Evolutionary conservation across 805 yeast species (phyloP).

Genomic region (Spathaspora hagerdaliae): DNA sequence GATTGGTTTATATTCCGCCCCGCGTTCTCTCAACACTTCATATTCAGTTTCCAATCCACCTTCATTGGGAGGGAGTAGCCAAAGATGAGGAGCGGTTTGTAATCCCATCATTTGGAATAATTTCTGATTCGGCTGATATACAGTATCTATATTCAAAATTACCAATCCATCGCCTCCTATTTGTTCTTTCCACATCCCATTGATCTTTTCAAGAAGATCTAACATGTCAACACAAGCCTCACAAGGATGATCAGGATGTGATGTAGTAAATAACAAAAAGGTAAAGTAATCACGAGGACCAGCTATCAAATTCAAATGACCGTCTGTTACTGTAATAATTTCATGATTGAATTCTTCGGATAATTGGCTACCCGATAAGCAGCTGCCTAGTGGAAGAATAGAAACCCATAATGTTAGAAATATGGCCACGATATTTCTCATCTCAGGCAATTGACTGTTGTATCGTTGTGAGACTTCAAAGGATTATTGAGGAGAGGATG

Average conservation of each 20-base stretch:
- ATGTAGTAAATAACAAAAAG: slow-evolving; percentile 51
- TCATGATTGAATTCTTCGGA: slow-evolving; percentile 15
- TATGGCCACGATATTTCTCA: no score
- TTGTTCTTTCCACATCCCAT: slow-evolving; percentile 43
- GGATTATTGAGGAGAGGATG: no score
- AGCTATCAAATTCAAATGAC: slow-evolving; percentile 36
- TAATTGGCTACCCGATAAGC: no score
- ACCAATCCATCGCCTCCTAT: slow-evolving; percentile 37
- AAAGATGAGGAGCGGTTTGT: slow-evolving; percentile 58
- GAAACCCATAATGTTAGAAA: no score
- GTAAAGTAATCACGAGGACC: slow-evolving; percentile 53
- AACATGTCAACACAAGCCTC: slow-evolving; percentile 43
- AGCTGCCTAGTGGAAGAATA: no score
- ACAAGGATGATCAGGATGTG: slow-evolving; percentile 42
- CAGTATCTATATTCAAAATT: slow-evolving; percentile 51
- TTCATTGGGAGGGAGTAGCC: slow-evolving; percentile 56
- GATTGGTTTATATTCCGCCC: slow-evolving; percentile 34
- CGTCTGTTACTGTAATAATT: slow-evolving; percentile 39
- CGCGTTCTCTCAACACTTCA: slow-evolving; percentile 23
- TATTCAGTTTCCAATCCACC: slow-evolving; percentile 7
- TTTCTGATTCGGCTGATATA: slow-evolving; percentile 32
- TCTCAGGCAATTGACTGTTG: no score
- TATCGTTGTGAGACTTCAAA: no score
- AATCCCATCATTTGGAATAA: slow-evolving; percentile 41
- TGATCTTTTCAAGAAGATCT: slow-evolving; percentile 37